Evolutionary conservation across 495 filamentous ascomycete genomes (phyloP), one percentile per base, ranked within the genome.

Genomic region (Aspergillus heteromorphus): DNA sequence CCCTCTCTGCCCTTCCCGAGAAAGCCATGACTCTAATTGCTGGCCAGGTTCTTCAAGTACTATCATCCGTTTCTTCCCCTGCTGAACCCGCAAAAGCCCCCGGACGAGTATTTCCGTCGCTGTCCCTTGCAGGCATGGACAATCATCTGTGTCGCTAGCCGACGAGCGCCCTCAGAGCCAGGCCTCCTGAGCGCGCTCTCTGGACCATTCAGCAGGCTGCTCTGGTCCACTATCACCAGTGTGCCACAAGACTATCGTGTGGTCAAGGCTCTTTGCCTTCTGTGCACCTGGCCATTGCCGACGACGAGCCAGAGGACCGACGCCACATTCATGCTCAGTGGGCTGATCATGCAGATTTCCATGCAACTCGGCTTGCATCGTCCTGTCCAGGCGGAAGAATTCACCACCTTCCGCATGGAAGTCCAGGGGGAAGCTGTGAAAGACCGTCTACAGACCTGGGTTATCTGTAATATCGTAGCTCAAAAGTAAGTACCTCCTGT

Each of bases 291-390:
- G 92, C 92, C 92, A 16, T 72, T 96, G 10, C 91, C 91, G 1
- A 91, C 87, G 6, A 92, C 86, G 49, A 92, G 87, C 17, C 92
- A 91, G 19, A 85, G 87, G 13, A 83, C 83, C 4, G 92, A 97
- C 68, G 87, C 89, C 2, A 96, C 91, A 0, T 92, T 95, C 61
- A 95, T 95, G 73, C 76, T 95, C 11, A 84, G 87, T 58, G 92
- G 91, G 8, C 76, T 93, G 43, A 92, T 96, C 90, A 95, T 95
- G 87, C 91, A 95, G 64, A 84, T 92, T 58, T 91, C 92, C 13
- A 92, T 92, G 70, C 89, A 92, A 50, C 83, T 92, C 51, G 92
- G 92, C 13, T 76, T 97, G 49, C 92, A 97, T 62, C 86, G 91
- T 30, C 92, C 92, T 1, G 89, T 88, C 43, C 88, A 96, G 67